phyloP scores from a whole-genome alignment of 1,284 basidiomycete genomes.

The Naganishia sp. region DNA sequence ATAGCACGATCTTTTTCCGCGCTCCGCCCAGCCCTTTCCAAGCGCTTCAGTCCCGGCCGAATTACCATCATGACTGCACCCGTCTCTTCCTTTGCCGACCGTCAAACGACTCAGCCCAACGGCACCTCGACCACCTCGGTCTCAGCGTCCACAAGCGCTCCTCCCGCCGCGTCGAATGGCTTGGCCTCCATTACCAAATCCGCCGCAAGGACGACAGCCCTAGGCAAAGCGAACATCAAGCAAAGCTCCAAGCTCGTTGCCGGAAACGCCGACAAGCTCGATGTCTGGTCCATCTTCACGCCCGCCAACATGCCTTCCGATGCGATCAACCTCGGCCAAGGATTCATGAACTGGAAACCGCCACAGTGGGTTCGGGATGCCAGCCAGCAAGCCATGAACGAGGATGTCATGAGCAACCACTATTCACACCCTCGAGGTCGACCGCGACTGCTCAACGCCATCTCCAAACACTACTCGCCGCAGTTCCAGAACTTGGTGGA shows the following conservation, averaged over 20 bases:
- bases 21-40: slow-evolving; percentile 7
- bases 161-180: slow-evolving; percentile 23
- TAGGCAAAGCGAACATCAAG: slow-evolving; percentile 28
- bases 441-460: slow-evolving; percentile 77
- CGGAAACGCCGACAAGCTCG: slow-evolving; percentile 59
- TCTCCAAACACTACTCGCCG: slow-evolving; percentile 74
- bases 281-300: slow-evolving; percentile 94
- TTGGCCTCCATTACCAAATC: slow-evolving; percentile 15
- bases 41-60: neutral
- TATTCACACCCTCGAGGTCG: slow-evolving; percentile 84
- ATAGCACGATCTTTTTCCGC: slow-evolving; percentile 4
- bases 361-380: slow-evolving; percentile 79
- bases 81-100: slow-evolving; percentile 14
- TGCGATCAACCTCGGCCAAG: slow-evolving; percentile 89
- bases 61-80: slow-evolving; percentile 11
- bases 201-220: slow-evolving; percentile 15
- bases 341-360: slow-evolving; percentile 83
- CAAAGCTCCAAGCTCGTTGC: slow-evolving; percentile 47
- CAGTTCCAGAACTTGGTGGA: slow-evolving; percentile 59
- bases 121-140: slow-evolving; percentile 22
- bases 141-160: slow-evolving; percentile 12
- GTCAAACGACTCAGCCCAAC: slow-evolving; percentile 18
- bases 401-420: slow-evolving; percentile 70
- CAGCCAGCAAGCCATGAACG: slow-evolving; percentile 69
- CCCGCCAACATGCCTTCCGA: slow-evolving; percentile 79